phyloP scores from a whole-genome alignment of 805 yeast species.

The Suhomyces xylopsoci region DNA sequence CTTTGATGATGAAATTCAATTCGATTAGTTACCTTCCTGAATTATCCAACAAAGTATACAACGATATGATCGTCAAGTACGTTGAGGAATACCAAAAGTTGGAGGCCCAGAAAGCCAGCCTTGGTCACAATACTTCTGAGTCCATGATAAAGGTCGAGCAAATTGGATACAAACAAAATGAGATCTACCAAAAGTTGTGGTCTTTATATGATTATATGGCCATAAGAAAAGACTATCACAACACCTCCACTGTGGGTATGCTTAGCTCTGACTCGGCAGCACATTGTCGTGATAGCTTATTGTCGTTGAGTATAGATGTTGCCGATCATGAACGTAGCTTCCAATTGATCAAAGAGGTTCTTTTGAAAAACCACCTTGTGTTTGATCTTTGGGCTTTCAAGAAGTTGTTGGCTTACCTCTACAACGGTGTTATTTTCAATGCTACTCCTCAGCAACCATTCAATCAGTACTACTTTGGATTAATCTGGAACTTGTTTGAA shows the following conservation, averaged over 20 bases:
- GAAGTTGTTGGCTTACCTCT: slow-evolving; percentile 28
- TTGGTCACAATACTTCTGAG: neutral
- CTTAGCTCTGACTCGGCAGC: neutral
- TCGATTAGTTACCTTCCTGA: slow-evolving; percentile 35
- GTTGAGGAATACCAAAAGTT: slow-evolving; percentile 17
- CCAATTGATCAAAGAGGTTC: slow-evolving; percentile 35
- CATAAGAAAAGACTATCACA: slow-evolving; percentile 35
- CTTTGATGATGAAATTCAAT: slow-evolving; percentile 27
- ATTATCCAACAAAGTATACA: slow-evolving; percentile 25
- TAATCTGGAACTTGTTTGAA: slow-evolving; percentile 34
- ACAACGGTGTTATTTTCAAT: slow-evolving; percentile 21
- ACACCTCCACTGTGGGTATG: slow-evolving; percentile 4
- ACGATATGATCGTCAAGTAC: slow-evolving; percentile 28
- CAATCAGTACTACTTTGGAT: slow-evolving; percentile 27
- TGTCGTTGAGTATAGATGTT: slow-evolving; percentile 30
- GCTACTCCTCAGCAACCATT: slow-evolving; percentile 13
- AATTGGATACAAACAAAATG: neutral
- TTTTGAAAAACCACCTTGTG: slow-evolving; percentile 29
- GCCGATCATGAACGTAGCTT: slow-evolving; percentile 33
- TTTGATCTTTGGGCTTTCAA: slow-evolving; percentile 26
- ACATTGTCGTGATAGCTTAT: slow-evolving; percentile 27
- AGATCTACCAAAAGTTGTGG: slow-evolving; percentile 22
- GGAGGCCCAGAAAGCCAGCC: slow-evolving; percentile 8
- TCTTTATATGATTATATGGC: slow-evolving; percentile 31
- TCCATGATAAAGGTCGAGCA: neutral